phyloP scores from a whole-genome alignment of 2,329 filamentous ascomycete species.

The Thelonectria olida region DNA sequence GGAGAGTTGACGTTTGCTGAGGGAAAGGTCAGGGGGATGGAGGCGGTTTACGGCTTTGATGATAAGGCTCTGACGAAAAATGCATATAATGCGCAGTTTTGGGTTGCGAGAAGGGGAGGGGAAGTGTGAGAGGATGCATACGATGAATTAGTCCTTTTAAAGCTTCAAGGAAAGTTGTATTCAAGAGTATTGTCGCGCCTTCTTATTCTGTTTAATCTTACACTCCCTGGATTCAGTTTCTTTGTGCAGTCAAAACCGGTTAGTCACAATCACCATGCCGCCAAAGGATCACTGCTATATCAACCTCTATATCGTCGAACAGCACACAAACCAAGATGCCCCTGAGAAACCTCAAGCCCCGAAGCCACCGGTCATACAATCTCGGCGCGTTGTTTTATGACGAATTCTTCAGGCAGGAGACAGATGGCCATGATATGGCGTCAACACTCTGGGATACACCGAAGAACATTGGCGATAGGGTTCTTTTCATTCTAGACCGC shows the following conservation, averaged over 20 bases:
- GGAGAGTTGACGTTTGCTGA: slow-evolving; percentile 54
- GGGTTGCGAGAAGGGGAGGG: slow-evolving; percentile 53
- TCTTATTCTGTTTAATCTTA: background rate
- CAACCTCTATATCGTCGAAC: slow-evolving; percentile 49
- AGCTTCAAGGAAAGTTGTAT: too few relatives aligned
- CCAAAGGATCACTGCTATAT: slow-evolving; percentile 51
- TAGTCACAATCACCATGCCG: too few relatives aligned
- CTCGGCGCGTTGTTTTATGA: slow-evolving; percentile 37
- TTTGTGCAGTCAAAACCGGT: background rate
- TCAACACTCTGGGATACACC: slow-evolving; percentile 24
- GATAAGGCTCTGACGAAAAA: slow-evolving; percentile 59
- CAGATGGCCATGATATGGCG: background rate
- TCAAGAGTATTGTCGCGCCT: background rate
- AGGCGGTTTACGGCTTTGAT: slow-evolving; percentile 64
- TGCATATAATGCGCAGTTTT: slow-evolving; percentile 64
- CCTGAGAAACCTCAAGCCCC: slow-evolving; percentile 45
- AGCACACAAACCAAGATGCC: slow-evolving; percentile 31
- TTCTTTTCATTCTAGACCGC: slow-evolving; percentile 53
- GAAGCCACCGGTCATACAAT: slow-evolving; percentile 26
- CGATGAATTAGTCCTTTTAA: too few relatives aligned
- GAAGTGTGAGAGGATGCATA: background rate
- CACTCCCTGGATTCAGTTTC: background rate
- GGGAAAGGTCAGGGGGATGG: slow-evolving; percentile 53
- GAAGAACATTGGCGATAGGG: slow-evolving; percentile 25
- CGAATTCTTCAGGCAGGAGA: slow-evolving; percentile 34